These are phyloP conservation scores for Fagopyrum homotropicum DNA, from an alignment of 148 eudicot genomes.

Conservation along the genomic window DNA sequence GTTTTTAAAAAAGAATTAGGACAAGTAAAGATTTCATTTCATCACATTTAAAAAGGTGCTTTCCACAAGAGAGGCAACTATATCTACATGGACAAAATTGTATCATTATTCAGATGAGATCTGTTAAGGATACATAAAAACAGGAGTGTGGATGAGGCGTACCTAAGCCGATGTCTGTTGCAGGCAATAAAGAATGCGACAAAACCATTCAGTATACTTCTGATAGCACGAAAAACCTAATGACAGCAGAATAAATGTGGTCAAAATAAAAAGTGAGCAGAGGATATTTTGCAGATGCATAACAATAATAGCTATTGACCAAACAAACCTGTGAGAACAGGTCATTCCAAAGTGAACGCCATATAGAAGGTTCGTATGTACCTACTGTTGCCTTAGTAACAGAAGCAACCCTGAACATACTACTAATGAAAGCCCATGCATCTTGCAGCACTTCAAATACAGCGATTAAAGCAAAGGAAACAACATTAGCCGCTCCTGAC, in stretches of 20 bases:
- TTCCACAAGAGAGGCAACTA: not conserved
- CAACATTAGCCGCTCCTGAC: conserved; percentile 38
- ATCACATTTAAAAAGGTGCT: not conserved
- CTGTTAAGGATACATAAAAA: not conserved
- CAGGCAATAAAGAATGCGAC: conserved; percentile 84
- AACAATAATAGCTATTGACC: conserved; percentile 2
- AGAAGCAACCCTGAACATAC: conserved; percentile 52
- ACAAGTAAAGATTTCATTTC: not conserved
- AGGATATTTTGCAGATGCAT: not conserved
- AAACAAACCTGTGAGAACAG: conserved; percentile 74
- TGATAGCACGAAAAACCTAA: conserved; percentile 81
- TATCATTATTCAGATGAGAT: not conserved
- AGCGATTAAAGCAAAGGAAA: conserved; percentile 30
- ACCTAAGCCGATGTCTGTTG: conserved; percentile 96
- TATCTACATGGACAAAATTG: not conserved
- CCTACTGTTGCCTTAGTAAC: conserved; percentile 62
- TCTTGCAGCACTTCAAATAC: conserved; percentile 44
- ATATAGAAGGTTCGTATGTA: conserved; percentile 60
- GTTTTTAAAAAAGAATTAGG: not conserved
- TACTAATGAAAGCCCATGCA: conserved; percentile 39
- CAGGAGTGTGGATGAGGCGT: conserved; percentile 13
- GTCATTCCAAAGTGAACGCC: conserved; percentile 93
- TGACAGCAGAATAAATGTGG: conserved; percentile 10
- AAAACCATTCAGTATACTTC: conserved; percentile 81
- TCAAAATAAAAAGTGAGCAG: conserved; percentile 3